Evolutionary conservation across 176 grass and related monocot species (phyloP).

Genomic region (Zoysia japonica): DNA sequence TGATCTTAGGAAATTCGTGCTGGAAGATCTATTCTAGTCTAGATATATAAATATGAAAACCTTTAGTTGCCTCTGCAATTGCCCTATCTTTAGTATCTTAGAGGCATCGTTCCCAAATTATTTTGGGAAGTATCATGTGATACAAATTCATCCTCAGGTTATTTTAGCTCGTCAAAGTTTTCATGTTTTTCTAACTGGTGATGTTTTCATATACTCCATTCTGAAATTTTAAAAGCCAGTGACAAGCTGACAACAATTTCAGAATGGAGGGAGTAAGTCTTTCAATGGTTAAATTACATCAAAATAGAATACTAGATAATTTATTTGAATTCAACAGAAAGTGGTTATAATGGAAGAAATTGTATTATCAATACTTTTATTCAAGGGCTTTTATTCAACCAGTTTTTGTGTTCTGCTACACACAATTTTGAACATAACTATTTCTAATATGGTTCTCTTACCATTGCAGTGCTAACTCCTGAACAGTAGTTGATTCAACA

Average conservation of each 20-base stretch:
- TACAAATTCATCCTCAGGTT: neutral
- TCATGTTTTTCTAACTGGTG: neutral
- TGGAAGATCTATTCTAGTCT: conserved; percentile 15
- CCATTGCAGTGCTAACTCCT: conserved; percentile 63
- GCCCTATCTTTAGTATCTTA: neutral
- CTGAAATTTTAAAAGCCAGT: too few relatives aligned
- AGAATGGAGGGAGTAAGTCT: too few relatives aligned
- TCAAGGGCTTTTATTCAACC: neutral
- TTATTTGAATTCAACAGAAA: neutral
- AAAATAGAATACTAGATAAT: neutral
- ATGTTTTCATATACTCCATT: too few relatives aligned
- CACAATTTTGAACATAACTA: neutral
- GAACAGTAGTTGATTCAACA: conserved; percentile 54
- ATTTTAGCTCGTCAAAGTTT: neutral
- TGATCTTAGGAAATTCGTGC: conserved; percentile 26
- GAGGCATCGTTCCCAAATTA: conserved; percentile 5
- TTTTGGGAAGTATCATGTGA: neutral
- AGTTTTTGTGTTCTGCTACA: neutral
- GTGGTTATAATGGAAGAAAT: neutral
- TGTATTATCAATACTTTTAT: neutral
- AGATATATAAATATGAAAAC: conserved; percentile 5
- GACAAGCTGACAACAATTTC: too few relatives aligned
- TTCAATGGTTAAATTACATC: neutral
- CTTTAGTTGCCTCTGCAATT: conserved; percentile 17
- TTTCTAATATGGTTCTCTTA: conserved; percentile 18